Evolutionary conservation across 2,329 filamentous ascomycete species (phyloP).

Genomic region (Hypoxylon sp.): DNA sequence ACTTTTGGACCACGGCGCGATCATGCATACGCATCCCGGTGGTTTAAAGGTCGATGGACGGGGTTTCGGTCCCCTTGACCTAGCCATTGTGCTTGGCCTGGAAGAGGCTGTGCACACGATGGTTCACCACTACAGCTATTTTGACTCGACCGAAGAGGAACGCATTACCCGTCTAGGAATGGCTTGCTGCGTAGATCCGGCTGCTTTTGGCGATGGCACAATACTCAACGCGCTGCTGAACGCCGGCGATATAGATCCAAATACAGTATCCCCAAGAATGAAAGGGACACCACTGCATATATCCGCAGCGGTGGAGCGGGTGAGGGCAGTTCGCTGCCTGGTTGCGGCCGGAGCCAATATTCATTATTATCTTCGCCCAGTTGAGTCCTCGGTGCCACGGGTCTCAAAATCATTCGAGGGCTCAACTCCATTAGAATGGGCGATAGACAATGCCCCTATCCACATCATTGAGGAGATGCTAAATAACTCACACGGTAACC

Average conservation of each 20-base stretch:
- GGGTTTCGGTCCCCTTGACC: constrained; percentile 32
- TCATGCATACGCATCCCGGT: constrained; percentile 31
- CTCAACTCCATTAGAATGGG: constrained; percentile 45
- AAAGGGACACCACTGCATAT: constrained; percentile 17
- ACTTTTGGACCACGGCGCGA: constrained; percentile 42
- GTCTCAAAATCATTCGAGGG: constrained; percentile 21
- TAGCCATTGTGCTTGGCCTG: constrained; percentile 27
- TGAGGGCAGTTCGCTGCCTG: not conserved
- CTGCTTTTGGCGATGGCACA: not conserved
- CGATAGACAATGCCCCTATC: constrained; percentile 35
- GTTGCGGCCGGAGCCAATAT: constrained; percentile 21
- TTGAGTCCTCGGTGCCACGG: not conserved
- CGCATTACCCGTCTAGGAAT: constrained; percentile 28
- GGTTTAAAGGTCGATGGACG: not conserved
- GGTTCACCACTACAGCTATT: constrained; percentile 25
- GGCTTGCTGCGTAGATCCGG: constrained; percentile 2
- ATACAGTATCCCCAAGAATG: constrained; percentile 7
- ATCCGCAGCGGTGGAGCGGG: not conserved
- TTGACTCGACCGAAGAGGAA: constrained; percentile 32
- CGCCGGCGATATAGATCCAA: not conserved
- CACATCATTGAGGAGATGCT: constrained; percentile 21
- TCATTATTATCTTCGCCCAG: constrained; percentile 28
- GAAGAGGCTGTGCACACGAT: constrained; percentile 12
- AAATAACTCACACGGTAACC: not conserved
- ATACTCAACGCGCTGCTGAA: constrained; percentile 25